A percentile compares a stretch with the other conserved stretches of the same genome.
These are phyloP conservation scores for Umbilicus rupestris DNA, from an alignment of 164 flowering plant genomes.

Conservation along the genomic window DNA sequence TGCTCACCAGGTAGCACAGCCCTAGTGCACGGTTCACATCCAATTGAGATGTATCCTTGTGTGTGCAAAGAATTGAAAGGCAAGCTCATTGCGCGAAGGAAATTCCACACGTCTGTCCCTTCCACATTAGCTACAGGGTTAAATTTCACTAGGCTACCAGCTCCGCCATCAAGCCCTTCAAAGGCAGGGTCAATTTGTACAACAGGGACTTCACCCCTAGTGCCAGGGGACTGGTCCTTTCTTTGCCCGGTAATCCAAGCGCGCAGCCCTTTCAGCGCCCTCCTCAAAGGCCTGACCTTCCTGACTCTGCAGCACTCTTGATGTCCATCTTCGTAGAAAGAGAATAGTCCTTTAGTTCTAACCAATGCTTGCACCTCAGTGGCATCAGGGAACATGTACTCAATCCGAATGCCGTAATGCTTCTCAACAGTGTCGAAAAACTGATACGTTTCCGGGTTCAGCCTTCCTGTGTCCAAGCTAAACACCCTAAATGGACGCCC, in stretches of 20 bases:
- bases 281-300: constrained; percentile 70
- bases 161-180: constrained; percentile 70
- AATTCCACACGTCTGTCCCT: constrained; percentile 61
- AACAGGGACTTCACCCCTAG: constrained; percentile 58
- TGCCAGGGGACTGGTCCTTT: constrained; percentile 54
- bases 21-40: constrained; percentile 87
- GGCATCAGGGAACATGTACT: constrained; percentile 30
- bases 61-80: constrained; percentile 69
- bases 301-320: constrained; percentile 89
- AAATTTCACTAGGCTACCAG: constrained; percentile 76
- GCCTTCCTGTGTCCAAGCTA: constrained; percentile 77
- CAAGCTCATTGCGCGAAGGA: constrained; percentile 61
- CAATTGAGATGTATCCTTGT: constrained; percentile 71
- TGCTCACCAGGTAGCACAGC: constrained; percentile 77
- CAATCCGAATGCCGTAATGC: constrained; percentile 24
- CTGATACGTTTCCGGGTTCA: constrained; percentile 70
- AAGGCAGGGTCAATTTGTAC: constrained; percentile 82
- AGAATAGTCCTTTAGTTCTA: constrained; percentile 70
- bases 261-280: constrained; percentile 66
- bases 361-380: constrained; percentile 70
- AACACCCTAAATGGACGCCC: constrained; percentile 84
- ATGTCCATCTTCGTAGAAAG: constrained; percentile 89
- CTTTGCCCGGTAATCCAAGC: constrained; percentile 75
- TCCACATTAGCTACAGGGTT: constrained; percentile 73
- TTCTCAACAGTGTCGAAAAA: constrained; percentile 45